Evolutionary conservation across 495 filamentous ascomycete genomes (phyloP).

Genomic region (Hypoxylon subgilvum): DNA sequence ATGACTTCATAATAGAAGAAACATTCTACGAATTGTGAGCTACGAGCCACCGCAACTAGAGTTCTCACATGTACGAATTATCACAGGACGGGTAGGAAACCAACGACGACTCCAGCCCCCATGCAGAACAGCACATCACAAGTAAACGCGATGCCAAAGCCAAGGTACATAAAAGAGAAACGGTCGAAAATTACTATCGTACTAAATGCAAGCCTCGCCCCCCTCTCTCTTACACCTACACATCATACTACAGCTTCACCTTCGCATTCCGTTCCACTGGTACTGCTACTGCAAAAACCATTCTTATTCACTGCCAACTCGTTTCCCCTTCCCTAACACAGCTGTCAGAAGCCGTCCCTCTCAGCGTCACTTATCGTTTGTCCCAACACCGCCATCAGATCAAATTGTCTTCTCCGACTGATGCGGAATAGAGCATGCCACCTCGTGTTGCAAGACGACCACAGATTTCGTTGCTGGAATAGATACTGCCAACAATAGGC

Average conservation of each 20-base stretch:
- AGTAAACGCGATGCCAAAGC: neutral
- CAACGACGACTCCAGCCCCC: too few relatives aligned
- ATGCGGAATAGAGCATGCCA: conserved; percentile 1
- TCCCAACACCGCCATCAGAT: conserved; percentile 12
- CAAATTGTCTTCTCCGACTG: conserved; percentile 3
- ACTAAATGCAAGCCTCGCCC: conserved; percentile 18
- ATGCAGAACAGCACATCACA: neutral
- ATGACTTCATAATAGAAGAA: too few relatives aligned
- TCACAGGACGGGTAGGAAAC: too few relatives aligned
- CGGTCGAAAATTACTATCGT: conserved; percentile 37
- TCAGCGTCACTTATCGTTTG: neutral
- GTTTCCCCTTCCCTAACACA: neutral
- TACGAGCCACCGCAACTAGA: too few relatives aligned
- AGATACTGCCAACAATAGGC: too few relatives aligned
- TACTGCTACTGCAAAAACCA: conserved; percentile 33
- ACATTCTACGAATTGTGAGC: too few relatives aligned
- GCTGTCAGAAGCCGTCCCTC: neutral
- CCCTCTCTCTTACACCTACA: neutral
- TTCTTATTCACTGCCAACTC: conserved; percentile 29
- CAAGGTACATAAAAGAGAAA: conserved; percentile 7
- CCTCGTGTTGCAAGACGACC: too few relatives aligned
- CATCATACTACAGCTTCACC: neutral
- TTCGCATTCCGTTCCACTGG: neutral
- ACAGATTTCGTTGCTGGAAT: conserved; percentile 11
- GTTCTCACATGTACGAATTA: too few relatives aligned